Percentiles rank a stretch among this genome's conserved stretches.
Conservation (phyloP, 2,329 filamentous ascomycete genomes). For the Exserohilum turcica region DNA sequence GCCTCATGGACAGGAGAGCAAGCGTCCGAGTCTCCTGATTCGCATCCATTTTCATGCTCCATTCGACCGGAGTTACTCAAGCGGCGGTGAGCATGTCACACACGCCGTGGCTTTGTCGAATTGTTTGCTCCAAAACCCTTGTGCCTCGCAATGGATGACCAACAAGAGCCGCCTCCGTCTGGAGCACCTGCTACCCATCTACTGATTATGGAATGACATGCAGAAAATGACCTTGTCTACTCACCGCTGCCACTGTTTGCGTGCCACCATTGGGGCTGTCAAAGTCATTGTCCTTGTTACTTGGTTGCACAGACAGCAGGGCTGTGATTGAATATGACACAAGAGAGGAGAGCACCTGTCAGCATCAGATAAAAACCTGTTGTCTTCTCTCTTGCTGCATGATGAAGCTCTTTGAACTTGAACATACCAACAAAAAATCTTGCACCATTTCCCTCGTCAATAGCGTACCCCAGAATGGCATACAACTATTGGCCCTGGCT, state of each 20-base stretch:
- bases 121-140: slow-evolving; percentile 13
- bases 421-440: neutral
- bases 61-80: neutral
- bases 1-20: neutral
- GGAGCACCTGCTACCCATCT: neutral
- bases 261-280: slow-evolving; percentile 1
- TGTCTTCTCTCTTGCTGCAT: neutral
- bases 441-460: neutral
- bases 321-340: neutral
- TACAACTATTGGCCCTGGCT: slow-evolving; percentile 4
- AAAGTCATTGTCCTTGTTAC: neutral
- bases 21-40: neutral
- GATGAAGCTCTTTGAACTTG: neutral
- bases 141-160: neutral
- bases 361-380: slow-evolving; percentile 1
- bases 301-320: slow-evolving; percentile 10
- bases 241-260: slow-evolving; percentile 21
- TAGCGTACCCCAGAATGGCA: slow-evolving; percentile 2
- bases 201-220: slow-evolving; percentile 3
- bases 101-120: neutral
- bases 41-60: neutral
- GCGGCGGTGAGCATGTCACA: slow-evolving; percentile 1
- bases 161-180: neutral
- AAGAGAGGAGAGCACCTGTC: neutral
- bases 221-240: slow-evolving; percentile 7